Evolutionary conservation across 192 early-diverging fungal species (phyloP).

Genomic region (Diversispora eburnea): DNA sequence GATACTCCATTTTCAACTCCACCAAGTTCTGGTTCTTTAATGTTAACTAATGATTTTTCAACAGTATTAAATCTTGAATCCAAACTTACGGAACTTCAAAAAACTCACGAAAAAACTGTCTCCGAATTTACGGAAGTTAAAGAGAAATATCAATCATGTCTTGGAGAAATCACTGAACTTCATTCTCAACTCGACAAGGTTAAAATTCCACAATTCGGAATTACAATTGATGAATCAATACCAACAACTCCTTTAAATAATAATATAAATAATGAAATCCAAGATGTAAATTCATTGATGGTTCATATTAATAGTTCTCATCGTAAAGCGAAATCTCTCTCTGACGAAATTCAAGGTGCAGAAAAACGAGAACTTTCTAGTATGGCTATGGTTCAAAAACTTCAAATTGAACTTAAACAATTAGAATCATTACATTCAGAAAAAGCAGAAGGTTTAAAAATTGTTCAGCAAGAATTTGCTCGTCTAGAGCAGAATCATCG

Average conservation of each 20-base stretch:
- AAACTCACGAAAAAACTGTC: slow-evolving; percentile 9
- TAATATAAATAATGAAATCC: not conserved
- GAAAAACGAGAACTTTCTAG: slow-evolving; percentile 23
- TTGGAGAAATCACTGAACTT: slow-evolving; percentile 21
- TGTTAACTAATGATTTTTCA: not conserved
- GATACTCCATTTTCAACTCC: slow-evolving; percentile 26
- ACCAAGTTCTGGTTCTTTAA: slow-evolving; percentile 11
- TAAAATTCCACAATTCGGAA: not conserved
- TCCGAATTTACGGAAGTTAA: slow-evolving; percentile 13
- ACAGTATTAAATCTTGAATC: slow-evolving; percentile 9
- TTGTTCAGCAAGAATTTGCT: slow-evolving; percentile 28
- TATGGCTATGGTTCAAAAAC: slow-evolving; percentile 26
- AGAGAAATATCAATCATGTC: slow-evolving; percentile 14
- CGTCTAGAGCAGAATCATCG: slow-evolving; percentile 18
- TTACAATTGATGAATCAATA: not conserved
- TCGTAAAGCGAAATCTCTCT: slow-evolving; percentile 28
- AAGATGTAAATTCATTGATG: not conserved
- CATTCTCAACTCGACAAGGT: not conserved
- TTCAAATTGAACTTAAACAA: slow-evolving; percentile 31
- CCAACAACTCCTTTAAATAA: not conserved
- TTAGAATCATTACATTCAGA: slow-evolving; percentile 22
- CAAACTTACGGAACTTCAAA: slow-evolving; percentile 23
- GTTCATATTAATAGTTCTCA: not conserved
- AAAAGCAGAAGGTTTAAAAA: slow-evolving; percentile 21
- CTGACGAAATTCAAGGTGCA: slow-evolving; percentile 26